Conservation (phyloP, 768 basidiomycete species). For the Tulasnella sp. region DNA sequence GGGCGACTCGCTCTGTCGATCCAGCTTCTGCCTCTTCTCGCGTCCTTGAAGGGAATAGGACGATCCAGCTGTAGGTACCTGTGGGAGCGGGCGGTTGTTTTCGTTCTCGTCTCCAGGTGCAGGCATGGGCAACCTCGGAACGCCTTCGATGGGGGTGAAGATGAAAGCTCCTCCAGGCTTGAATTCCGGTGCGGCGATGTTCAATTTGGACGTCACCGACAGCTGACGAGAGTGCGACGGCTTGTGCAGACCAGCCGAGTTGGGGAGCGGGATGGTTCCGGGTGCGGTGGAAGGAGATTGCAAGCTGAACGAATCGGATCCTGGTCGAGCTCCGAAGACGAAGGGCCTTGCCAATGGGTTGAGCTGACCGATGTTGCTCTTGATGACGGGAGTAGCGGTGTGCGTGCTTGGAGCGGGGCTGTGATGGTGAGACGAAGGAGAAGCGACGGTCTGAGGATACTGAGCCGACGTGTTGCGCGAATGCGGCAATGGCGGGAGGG, state of each 20-base stretch:
- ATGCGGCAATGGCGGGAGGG: constrained; percentile 59
- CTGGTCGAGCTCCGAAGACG: constrained; percentile 54
- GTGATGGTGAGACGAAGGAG: constrained; percentile 21
- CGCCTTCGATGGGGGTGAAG: constrained; percentile 67
- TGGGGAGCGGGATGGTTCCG: constrained; percentile 8
- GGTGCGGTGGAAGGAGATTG: constrained; percentile 24
- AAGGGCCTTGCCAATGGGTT: constrained; percentile 85
- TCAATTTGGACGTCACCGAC: constrained; percentile 45
- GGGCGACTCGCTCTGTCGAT: constrained; percentile 38
- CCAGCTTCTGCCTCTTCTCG: constrained; percentile 71
- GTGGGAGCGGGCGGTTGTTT: constrained; percentile 43
- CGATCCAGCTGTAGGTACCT: constrained; percentile 38
- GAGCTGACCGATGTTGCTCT: constrained; percentile 40
- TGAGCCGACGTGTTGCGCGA: constrained; percentile 62
- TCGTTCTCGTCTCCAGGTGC: constrained; percentile 31
- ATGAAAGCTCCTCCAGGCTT: constrained; percentile 68
- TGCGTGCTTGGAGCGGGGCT: constrained; percentile 31
- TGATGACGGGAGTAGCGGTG: constrained; percentile 27
- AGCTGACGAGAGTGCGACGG: constrained; percentile 23
- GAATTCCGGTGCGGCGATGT: constrained; percentile 75
- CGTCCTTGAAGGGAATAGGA: constrained; percentile 59
- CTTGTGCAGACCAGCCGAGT: not conserved
- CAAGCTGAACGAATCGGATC: constrained; percentile 22
- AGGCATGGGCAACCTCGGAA: constrained; percentile 54
- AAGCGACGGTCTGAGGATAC: constrained; percentile 52